Base-by-base conservation (phyloP, 352 stramenopile genomes). In the Lagenidium sp. region DNA sequence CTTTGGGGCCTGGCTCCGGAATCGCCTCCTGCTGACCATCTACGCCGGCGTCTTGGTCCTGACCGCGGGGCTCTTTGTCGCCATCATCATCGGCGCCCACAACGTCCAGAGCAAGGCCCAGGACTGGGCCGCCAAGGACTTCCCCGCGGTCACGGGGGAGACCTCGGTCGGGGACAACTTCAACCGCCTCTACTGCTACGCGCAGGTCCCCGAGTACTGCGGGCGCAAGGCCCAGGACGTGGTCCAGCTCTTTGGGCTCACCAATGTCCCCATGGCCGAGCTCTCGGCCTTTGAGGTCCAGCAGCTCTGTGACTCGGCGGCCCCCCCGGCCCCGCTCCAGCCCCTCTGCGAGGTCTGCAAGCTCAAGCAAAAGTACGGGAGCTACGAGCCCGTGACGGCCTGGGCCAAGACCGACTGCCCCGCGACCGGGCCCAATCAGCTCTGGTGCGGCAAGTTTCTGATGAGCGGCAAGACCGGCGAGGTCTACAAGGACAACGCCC, bases 141-240 rank as follows among this genome's bases (percentile, higher is more conserved):
- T 76, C 50, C 77, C 80, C 2, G 73, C 62, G 0, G 47, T 53
- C 34, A 47, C 51, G 11, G 68, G 84, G 36, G 63, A 73, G 24
- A 37, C 28, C 13, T 61, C 68, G 4, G 42, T 93, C 4, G 77
- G 68, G 31, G 31, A 50, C 34, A 85, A 84, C 45, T 93, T 93
- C 50, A 85, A 90, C 49, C 36, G 71, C 36, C 70, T 88, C 41
- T 90, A 90, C 56, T 93, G 80, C 63, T 71, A 79, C 44, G 69
- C 73, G 6, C 73, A 87, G 57, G 65, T 93, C 36, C 62, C 74
- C 28, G 85, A 88, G 50, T 93, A 90, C 57, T 93, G 80, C 57
- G 34, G 65, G 13, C 35, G 36, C 2, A 40, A 22, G 4, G 47
- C 50, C 4, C 6, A 22, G 18, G 47, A 57, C 2, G 43, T 61